Base-by-base conservation (phyloP, 225 moss, liverwort and hornwort genomes). In the Pseudoscleropodium purum region DNA sequence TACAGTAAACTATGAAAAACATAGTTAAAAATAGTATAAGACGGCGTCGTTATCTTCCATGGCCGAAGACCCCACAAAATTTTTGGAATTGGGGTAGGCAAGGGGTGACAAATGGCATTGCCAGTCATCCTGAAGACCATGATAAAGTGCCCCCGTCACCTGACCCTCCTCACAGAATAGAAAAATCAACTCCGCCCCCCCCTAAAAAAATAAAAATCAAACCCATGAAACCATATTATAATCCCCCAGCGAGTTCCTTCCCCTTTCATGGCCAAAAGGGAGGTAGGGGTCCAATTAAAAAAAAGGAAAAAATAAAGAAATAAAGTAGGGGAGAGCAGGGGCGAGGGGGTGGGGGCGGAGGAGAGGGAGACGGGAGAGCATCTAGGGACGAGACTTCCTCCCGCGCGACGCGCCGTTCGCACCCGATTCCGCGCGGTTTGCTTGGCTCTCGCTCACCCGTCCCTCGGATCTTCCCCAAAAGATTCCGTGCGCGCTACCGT, bases 301-400 rank as follows among this genome's bases (percentile, higher is more conserved):
- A 2, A 34, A 25, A 7, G 0, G 9, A 11, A 47, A 3, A 11
- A 8, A 7, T 9, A 18, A 14, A 3, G 0, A 5, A 8, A 34
- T 1, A 11, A 25, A 24, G 60, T 14, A 39, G 77, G 65, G 26
- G 75, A 23, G 37, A 41, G 65, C 51, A 30, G 34, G 41, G 82
- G 37, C 3, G 43, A 36, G 10, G 21, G 60, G 85, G 84, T 69
- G 54, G 89, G 89, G 81, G 81, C 79, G 52, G 31, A 73, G 43
- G 2, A 29, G 75, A 30, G 84, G 56, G 65, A 56, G 65, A 66
- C 85, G 39, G 63, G 51, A 20, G 72, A 29, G 89, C 86, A 86
- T 89, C 85, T 79, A 3, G 69, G 70, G 51, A 20, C 85, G 74
- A 27, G 52, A 73, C 62, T 31, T 70, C 24, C 45, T 70, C 47